Conservation (phyloP, 2,329 filamentous ascomycete genomes). For the Daldinia sp. region DNA sequence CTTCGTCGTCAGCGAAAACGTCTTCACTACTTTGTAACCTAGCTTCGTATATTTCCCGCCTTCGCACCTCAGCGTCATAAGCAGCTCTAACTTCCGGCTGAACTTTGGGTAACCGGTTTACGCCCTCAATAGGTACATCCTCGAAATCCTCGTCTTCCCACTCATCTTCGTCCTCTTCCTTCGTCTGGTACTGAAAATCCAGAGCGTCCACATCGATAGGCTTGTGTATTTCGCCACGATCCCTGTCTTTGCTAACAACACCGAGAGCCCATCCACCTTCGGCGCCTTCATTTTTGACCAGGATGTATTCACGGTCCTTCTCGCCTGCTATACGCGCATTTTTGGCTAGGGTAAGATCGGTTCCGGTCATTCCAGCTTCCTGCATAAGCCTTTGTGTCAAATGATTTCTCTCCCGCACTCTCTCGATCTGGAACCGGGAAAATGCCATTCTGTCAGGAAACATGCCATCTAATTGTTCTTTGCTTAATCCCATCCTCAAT, state of each 20-base stretch:
- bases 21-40: constrained; percentile 17
- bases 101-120: constrained; percentile 83
- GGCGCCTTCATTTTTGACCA: constrained; percentile 93
- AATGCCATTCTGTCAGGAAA: constrained; percentile 98
- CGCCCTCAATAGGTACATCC: constrained; percentile 88
- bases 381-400: constrained; percentile 95
- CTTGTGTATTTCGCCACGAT: constrained; percentile 80
- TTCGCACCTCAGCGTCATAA: constrained; percentile 38
- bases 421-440: constrained; percentile 93
- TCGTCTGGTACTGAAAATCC: constrained; percentile 63
- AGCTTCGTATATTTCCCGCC: constrained; percentile 43
- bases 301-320: constrained; percentile 89
- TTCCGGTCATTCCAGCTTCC: constrained; percentile 86
- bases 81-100: constrained; percentile 36
- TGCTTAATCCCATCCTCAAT: constrained; percentile 93
- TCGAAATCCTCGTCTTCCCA: constrained; percentile 83
- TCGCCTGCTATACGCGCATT: constrained; percentile 80
- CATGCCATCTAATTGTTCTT: constrained; percentile 95
- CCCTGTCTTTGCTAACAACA: constrained; percentile 86
- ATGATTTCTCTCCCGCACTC: constrained; percentile 91
- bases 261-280: constrained; percentile 97
- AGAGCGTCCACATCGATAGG: constrained; percentile 89
- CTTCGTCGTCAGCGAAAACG: constrained; percentile 49
- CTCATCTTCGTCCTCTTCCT: constrained; percentile 65
- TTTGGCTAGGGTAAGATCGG: constrained; percentile 73